Evolutionary conservation across 305 asterid species (phyloP).

Genomic region (Fraxinus sp.): DNA sequence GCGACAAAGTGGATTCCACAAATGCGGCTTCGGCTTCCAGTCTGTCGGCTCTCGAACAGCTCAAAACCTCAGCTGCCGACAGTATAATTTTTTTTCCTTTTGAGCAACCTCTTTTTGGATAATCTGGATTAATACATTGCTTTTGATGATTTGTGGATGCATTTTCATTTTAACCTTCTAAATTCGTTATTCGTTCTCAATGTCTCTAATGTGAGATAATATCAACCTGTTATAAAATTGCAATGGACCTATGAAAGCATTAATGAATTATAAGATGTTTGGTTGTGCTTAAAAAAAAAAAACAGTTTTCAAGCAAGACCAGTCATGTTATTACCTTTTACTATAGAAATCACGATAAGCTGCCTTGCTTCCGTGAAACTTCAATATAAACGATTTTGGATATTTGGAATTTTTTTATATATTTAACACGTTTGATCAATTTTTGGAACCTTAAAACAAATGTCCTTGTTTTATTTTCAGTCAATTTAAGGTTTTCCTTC

Average conservation of each 20-base stretch:
- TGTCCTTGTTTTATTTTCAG: not conserved
- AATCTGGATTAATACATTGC: constrained; percentile 7
- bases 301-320: not conserved
- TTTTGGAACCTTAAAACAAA: not conserved
- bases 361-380: not conserved
- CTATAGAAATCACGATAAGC: not conserved
- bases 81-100: constrained; percentile 41
- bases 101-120: not conserved
- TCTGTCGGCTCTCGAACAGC: constrained; percentile 92
- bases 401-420: not conserved
- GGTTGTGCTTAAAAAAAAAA: not conserved
- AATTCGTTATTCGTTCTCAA: not conserved
- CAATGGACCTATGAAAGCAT: not conserved
- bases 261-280: not conserved
- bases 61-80: constrained; percentile 89
- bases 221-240: not conserved
- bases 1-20: constrained; percentile 29
- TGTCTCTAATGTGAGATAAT: not conserved
- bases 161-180: not conserved
- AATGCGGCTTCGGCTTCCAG: constrained; percentile 66
- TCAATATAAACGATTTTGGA: not conserved
- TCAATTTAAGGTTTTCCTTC: not conserved
- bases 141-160: not conserved
- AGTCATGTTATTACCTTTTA: not conserved
- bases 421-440: not conserved